Evolutionary conservation across 305 asterid species (phyloP).

Genomic region (Fraxinus baroniana): DNA sequence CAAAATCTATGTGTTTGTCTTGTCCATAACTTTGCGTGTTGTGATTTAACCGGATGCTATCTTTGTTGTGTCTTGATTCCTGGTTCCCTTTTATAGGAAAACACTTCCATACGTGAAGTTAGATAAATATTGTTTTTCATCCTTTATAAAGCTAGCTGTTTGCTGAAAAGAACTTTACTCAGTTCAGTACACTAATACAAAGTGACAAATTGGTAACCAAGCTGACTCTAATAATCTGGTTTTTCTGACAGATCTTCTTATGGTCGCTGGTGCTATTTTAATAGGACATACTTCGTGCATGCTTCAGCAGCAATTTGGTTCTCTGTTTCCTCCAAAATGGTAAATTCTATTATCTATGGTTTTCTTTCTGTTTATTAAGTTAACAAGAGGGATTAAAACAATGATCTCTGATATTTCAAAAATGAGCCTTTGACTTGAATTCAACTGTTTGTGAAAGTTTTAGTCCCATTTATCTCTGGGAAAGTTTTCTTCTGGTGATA

Average conservation of each 20-base stretch:
- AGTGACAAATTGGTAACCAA: too few relatives aligned
- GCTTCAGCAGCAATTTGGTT: constrained; percentile 89
- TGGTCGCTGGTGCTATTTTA: constrained; percentile 85
- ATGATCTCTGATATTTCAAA: too few relatives aligned
- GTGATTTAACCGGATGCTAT: neutral
- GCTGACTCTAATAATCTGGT: constrained; percentile 22
- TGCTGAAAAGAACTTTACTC: neutral
- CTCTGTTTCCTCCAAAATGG: constrained; percentile 53
- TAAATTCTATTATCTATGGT: constrained; percentile 26
- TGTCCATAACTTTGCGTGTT: neutral
- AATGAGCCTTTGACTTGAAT: too few relatives aligned
- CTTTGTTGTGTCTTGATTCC: neutral
- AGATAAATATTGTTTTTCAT: constrained; percentile 1
- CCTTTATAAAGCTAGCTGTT: neutral
- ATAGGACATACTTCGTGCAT: constrained; percentile 65
- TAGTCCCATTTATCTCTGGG: neutral
- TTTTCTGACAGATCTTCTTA: constrained; percentile 68
- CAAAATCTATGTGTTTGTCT: too few relatives aligned
- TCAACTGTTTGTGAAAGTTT: neutral
- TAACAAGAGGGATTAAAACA: too few relatives aligned
- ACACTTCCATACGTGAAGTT: neutral
- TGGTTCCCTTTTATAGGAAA: neutral
- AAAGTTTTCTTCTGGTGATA: neutral
- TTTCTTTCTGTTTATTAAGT: neutral
- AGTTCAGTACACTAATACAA: constrained; percentile 2